Evolutionary conservation across 306 rosid species (phyloP), one percentile per base, ranked within the genome.

Genomic region (Fragaria vesca): DNA sequence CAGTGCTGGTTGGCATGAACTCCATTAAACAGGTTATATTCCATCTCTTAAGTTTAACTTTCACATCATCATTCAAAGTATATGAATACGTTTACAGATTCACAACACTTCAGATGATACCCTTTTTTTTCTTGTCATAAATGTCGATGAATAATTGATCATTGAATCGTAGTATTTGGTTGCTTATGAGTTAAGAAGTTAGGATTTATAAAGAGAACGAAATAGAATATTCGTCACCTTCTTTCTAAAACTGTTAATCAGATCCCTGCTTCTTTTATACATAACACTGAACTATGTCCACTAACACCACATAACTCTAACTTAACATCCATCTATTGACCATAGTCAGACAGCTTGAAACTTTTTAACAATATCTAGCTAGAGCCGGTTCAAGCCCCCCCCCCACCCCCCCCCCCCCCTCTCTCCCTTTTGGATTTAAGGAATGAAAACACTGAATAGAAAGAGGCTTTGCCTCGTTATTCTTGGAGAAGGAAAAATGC

Each of bases 1-100:
- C 97, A 6, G 97, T 95, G 79, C 95, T 94, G 73, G 97, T 94
- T 76, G 97, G 98, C 80, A 94, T 94, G 91, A 90, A 75, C 72
- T 89, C 97, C 54, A 73, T 89, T n/a, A 80, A 70, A 77, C 98
- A 95, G 97, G 97, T 95, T 60, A 28, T 16, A 16, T 4, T 70
- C 26, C 40, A 17, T 74, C 16, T 2, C 48, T 58, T 57, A 47
- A 65, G 18, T 46, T 48, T 58, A n/a, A 61, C 45, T 45, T 61
- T 8, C 13, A 11, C 54, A 28, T 58, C 73, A 54, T 68, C 73
- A 51, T 66, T 18, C 13, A 13, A 13, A 65, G 47, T 62, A 75
- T 46, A 46, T 28, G 20, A 62, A 32, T 75, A 40, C 8, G 43
- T 40, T 40, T 8, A 40, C 61, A 4, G 32, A 52, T 51, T 52